phyloP scores from a whole-genome alignment of 495 filamentous ascomycete species.

The Penicillium bialowiezense region DNA sequence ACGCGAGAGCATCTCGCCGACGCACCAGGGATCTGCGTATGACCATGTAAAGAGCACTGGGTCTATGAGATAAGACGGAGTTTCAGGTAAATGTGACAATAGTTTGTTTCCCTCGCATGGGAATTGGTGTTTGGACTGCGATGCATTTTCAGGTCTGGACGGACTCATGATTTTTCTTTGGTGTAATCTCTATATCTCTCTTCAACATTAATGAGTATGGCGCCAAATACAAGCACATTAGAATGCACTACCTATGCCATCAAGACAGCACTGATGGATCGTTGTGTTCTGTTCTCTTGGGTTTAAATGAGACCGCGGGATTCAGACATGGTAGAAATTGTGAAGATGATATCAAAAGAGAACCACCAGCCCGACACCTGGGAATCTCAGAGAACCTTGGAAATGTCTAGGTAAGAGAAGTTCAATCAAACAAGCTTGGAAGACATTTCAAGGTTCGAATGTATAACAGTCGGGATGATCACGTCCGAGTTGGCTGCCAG shows the following conservation, averaged over 20 bases:
- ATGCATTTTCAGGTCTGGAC: slow-evolving; percentile 7
- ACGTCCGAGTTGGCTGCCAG: slow-evolving; percentile 9
- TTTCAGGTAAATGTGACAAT: slow-evolving; percentile 10
- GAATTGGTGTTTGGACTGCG: slow-evolving; percentile 3
- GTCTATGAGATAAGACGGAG: slow-evolving; percentile 6
- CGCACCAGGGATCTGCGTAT: slow-evolving; percentile 36
- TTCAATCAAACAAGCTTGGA: too few relatives aligned
- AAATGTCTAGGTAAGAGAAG: too few relatives aligned
- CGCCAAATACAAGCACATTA: neutral
- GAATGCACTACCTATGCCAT: neutral
- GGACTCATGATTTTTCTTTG: neutral
- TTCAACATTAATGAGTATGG: neutral
- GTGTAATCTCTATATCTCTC: neutral
- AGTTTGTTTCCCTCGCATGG: neutral
- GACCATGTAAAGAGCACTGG: slow-evolving; percentile 35
- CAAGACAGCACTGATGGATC: too few relatives aligned
- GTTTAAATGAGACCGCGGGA: too few relatives aligned
- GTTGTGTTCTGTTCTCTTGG: too few relatives aligned
- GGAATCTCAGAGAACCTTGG: too few relatives aligned
- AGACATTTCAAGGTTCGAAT: too few relatives aligned
- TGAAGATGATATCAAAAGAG: too few relatives aligned
- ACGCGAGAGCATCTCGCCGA: slow-evolving; percentile 36
- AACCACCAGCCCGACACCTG: too few relatives aligned
- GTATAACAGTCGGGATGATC: slow-evolving; percentile 21
- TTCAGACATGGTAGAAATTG: too few relatives aligned